These are phyloP conservation scores for Sporothrix mexicana DNA, from an alignment of 2,329 filamentous ascomycete species.

Conservation along the genomic window DNA sequence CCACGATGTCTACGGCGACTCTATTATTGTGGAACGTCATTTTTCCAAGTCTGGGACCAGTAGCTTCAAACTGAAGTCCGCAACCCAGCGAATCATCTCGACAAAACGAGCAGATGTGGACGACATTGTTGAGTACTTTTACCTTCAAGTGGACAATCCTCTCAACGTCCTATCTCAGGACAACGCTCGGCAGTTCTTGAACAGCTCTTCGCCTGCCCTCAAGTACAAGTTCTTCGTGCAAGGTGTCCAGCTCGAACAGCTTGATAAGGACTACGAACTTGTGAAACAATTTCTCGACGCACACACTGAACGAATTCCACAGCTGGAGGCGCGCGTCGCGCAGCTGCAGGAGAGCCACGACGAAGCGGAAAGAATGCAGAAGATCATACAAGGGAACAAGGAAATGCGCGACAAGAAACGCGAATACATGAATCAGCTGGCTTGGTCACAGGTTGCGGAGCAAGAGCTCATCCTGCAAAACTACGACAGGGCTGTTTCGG, in stretches of 20 bases:
- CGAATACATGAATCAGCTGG: constrained; percentile 68
- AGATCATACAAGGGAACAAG: constrained; percentile 69
- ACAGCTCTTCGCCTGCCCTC: constrained; percentile 76
- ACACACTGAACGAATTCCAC: constrained; percentile 67
- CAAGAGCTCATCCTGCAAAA: constrained; percentile 64
- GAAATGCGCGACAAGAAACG: constrained; percentile 66
- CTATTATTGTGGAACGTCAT: constrained; percentile 88
- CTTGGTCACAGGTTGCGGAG: constrained; percentile 87
- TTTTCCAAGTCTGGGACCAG: constrained; percentile 77
- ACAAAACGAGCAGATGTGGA: constrained; percentile 86
- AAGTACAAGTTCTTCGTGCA: constrained; percentile 98
- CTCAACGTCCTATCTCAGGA: constrained; percentile 96
- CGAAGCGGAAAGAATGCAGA: constrained; percentile 67
- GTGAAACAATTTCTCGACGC: constrained; percentile 79
- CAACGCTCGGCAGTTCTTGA: constrained; percentile 90
- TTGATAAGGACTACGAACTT: constrained; percentile 89
- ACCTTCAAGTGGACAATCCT: constrained; percentile 93
- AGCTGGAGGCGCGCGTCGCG: constrained; percentile 67
- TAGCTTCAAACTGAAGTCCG: constrained; percentile 85
- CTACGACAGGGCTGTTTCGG: constrained; percentile 47
- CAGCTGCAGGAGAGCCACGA: constrained; percentile 63
- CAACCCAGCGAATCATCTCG: constrained; percentile 72
- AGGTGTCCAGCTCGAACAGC: constrained; percentile 88
- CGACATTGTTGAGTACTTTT: constrained; percentile 91
- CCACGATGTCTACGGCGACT: constrained; percentile 78